Percentiles rank a stretch among this genome's conserved stretches.
Evolutionary conservation across 2,329 filamentous ascomycete species (phyloP).

Genomic region (Microcera coccophila): DNA sequence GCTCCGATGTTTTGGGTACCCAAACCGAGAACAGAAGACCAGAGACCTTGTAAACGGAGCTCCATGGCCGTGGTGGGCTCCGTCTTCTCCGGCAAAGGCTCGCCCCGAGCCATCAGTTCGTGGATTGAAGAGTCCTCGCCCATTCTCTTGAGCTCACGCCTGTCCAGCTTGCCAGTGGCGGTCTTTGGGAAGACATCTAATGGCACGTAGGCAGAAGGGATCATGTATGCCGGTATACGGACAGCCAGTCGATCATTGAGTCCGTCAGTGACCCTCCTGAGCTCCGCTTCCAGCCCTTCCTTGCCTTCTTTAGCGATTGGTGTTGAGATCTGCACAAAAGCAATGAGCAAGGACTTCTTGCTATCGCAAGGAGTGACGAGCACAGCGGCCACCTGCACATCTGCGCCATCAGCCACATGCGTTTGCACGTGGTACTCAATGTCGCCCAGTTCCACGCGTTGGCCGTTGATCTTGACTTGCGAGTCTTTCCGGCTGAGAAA

Average conservation of each 20-base stretch:
- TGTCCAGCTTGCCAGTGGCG: slow-evolving; percentile 14
- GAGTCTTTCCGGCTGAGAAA: slow-evolving; percentile 20
- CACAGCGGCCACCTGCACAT: slow-evolving; percentile 3
- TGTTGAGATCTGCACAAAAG: background rate
- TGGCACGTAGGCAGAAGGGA: slow-evolving; percentile 13
- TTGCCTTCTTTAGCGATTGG: background rate
- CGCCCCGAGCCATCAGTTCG: slow-evolving; percentile 35
- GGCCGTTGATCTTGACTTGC: slow-evolving; percentile 25
- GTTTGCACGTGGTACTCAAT: slow-evolving; percentile 18
- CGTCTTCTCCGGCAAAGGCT: background rate
- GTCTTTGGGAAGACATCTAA: slow-evolving; percentile 11
- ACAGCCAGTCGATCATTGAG: slow-evolving; percentile 2
- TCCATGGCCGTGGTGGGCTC: slow-evolving; percentile 10
- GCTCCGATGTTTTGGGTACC: slow-evolving; percentile 17
- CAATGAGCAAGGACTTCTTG: background rate
- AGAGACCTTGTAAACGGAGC: slow-evolving; percentile 31
- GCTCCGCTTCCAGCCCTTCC: background rate
- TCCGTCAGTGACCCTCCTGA: background rate
- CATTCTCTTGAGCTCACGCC: slow-evolving; percentile 9
- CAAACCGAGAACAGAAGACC: slow-evolving; percentile 35
- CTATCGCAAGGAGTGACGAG: slow-evolving; percentile 3
- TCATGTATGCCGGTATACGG: slow-evolving; percentile 14
- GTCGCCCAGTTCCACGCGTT: slow-evolving; percentile 24
- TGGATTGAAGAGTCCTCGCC: slow-evolving; percentile 6
- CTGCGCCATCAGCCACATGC: slow-evolving; percentile 2